Conservation (phyloP, 1,284 basidiomycete genomes). For the Tilletia indica region DNA sequence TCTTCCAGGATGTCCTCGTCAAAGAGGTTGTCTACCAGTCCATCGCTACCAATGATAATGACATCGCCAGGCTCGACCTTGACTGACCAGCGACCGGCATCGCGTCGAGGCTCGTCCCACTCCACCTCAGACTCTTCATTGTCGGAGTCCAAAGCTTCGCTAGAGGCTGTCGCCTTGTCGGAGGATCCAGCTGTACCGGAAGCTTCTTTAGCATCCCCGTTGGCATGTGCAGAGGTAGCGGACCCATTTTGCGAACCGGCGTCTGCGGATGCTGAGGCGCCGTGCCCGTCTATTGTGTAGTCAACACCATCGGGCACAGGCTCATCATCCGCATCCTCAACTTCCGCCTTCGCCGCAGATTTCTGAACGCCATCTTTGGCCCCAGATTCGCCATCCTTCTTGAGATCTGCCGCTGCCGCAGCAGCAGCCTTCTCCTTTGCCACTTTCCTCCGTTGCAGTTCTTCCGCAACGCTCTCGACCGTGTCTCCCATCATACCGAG, state of each 20-base stretch:
- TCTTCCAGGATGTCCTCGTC: constrained; percentile 91
- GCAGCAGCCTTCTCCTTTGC: constrained; percentile 5
- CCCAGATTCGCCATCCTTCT: not conserved
- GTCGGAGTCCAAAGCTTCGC: not conserved
- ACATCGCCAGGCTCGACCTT: constrained; percentile 82
- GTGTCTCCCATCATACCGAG: constrained; percentile 72
- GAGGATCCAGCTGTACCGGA: too few relatives aligned
- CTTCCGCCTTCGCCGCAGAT: not conserved
- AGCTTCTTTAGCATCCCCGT: not conserved
- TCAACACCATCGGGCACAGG: constrained; percentile 14
- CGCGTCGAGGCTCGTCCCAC: constrained; percentile 53
- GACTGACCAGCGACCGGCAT: constrained; percentile 72
- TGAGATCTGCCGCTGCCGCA: not conserved
- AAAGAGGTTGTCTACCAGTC: constrained; percentile 89
- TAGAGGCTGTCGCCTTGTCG: not conserved
- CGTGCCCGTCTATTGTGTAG: constrained; percentile 11
- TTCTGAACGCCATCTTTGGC: not conserved
- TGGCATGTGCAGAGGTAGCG: not conserved
- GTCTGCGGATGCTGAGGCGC: not conserved
- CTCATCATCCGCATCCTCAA: constrained; percentile 22
- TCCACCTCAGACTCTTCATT: constrained; percentile 22
- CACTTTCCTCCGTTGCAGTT: not conserved
- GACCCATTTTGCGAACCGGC: not conserved
- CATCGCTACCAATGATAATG: constrained; percentile 83
- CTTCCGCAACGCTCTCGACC: constrained; percentile 63